These are phyloP conservation scores for Hylodesmum podocarpum DNA, from an alignment of 306 rosid genomes.

Conservation along the genomic window DNA sequence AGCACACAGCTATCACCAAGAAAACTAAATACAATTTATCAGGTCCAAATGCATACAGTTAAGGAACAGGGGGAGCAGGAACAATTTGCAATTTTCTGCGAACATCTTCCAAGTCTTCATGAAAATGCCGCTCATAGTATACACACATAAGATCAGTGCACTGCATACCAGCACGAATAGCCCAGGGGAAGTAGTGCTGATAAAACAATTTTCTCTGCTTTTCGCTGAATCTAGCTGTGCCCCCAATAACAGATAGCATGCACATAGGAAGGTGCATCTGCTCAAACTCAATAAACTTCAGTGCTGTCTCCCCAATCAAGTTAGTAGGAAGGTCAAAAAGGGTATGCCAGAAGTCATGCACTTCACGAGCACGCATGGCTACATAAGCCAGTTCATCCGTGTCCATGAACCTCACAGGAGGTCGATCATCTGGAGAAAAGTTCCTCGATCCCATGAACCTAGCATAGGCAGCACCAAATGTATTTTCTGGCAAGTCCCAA, in stretches of 20 bases:
- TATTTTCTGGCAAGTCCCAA: slow-evolving; percentile 76
- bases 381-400: slow-evolving; percentile 79
- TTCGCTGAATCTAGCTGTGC: slow-evolving; percentile 47
- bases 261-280: slow-evolving; percentile 85
- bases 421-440: slow-evolving; percentile 93
- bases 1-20: not conserved
- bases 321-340: slow-evolving; percentile 85
- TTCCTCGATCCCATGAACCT: slow-evolving; percentile 95
- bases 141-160: slow-evolving; percentile 87
- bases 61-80: slow-evolving; percentile 61
- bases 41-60: slow-evolving; percentile 13
- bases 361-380: slow-evolving; percentile 89
- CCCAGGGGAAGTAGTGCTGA: slow-evolving; percentile 91
- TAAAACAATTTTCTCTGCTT: slow-evolving; percentile 79
- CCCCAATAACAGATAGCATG: slow-evolving; percentile 1
- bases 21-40: not conserved
- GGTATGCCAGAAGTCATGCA: slow-evolving; percentile 96
- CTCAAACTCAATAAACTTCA: slow-evolving; percentile 84
- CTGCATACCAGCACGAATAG: slow-evolving; percentile 71
- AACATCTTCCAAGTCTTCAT: slow-evolving; percentile 79
- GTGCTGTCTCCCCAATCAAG: slow-evolving; percentile 88
- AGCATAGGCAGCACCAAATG: slow-evolving; percentile 93
- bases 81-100: slow-evolving; percentile 73
- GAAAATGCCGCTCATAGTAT: slow-evolving; percentile 80
- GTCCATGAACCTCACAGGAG: slow-evolving; percentile 92